Base-by-base conservation (phyloP, 2,329 filamentous ascomycete genomes). In the Fusarium sp. region DNA sequence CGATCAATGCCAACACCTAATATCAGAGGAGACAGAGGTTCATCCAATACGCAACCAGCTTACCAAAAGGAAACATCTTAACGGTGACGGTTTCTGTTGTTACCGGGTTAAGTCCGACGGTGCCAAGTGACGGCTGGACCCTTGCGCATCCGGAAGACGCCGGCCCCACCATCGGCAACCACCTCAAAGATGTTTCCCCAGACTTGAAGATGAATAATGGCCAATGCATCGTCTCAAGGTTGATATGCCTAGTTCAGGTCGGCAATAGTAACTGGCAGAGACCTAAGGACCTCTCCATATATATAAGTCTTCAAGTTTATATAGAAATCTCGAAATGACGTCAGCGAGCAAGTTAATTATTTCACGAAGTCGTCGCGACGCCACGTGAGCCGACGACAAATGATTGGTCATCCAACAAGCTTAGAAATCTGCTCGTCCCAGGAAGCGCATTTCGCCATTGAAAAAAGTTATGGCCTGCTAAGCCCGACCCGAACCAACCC, bases 331-430 rank as follows among this genome's bases (percentile, higher is more conserved):
- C 25, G 11, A 67, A 68, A 74, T 76, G 73, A 77, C 73, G 75
- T 76, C 73, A 77, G 62, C 25, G 14, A 64, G 59, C 42, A 51
- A 61, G 54, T 67, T 18, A 29, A 36, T 54, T 57, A 13, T 25
- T 50, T 65, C 67, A 61, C 69, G 65, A 76, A 71, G 62, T 50
- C 58, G 25, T 67, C 72, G 59, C 71, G 71, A 67, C 58, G 33
- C 61, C 76, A 77, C 76, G 75, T 77, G 76, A 77, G 71, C 36
- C 18, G 11, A 14, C 49, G 54, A 50, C 55, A 57, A 72, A 61
- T 73, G 74, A 77, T 77, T 77, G 75, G 75, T 74, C 73, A 73
- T 68, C 64, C 27, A 14, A 13, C 31, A 36, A 61, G 75, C 76
- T 77, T 77, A 77, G 74, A 77, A 77, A 77, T 77, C 69, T 62